Conservation (phyloP, 2,329 filamentous ascomycete species). For the Leptodontidium sp. region DNA sequence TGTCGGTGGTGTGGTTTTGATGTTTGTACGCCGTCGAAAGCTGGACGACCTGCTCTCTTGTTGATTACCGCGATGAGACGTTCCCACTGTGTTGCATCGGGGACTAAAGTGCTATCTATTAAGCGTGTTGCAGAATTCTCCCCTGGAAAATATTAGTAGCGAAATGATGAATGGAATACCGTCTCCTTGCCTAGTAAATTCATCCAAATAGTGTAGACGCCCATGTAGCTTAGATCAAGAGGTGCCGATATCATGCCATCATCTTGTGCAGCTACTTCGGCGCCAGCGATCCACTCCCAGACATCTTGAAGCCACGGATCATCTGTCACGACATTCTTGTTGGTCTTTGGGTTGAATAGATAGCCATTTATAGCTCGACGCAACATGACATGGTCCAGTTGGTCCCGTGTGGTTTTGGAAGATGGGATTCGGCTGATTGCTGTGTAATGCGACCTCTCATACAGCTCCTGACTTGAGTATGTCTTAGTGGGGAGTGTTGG, state of each 20-base stretch:
- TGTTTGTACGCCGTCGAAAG: conserved; percentile 70
- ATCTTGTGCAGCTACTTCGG: conserved; percentile 68
- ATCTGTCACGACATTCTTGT: conserved; percentile 72
- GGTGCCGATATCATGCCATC: conserved; percentile 74
- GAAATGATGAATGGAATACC: neutral
- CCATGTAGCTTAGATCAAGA: conserved; percentile 79
- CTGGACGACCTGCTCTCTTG: conserved; percentile 66
- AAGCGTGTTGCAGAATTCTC: conserved; percentile 58
- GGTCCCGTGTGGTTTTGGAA: conserved; percentile 31
- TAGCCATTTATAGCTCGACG: conserved; percentile 68
- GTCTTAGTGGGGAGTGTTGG: neutral
- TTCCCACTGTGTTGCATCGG: conserved; percentile 63
- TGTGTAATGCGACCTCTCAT: conserved; percentile 61
- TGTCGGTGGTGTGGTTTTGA: conserved; percentile 75
- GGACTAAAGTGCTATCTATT: conserved; percentile 51
- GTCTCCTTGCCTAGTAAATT: conserved; percentile 66
- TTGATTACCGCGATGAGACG: conserved; percentile 70
- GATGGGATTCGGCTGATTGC: conserved; percentile 23
- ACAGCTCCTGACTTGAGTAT: conserved; percentile 62
- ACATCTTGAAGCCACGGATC: conserved; percentile 79
- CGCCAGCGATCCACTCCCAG: conserved; percentile 79
- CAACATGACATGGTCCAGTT: conserved; percentile 61
- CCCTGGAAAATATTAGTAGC: conserved; percentile 48
- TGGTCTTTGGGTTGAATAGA: conserved; percentile 69
- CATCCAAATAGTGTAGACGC: conserved; percentile 76